Conservation (phyloP, 371 early-diverging fungal genomes). For the Mucor racemosus region DNA sequence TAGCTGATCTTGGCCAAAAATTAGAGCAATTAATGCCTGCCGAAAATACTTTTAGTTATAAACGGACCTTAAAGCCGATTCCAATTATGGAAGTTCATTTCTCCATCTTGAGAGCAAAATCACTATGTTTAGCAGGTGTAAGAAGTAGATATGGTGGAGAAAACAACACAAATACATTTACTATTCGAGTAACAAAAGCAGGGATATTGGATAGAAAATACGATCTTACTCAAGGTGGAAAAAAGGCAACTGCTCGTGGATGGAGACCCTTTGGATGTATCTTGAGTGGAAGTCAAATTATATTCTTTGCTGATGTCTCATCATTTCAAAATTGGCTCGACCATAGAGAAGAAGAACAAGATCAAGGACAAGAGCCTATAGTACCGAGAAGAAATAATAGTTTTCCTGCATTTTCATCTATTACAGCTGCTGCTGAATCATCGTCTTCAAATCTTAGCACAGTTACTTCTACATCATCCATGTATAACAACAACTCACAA, state of each 20-base stretch:
- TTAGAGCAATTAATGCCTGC: conserved; percentile 49
- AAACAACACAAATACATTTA: conserved; percentile 42
- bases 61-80: conserved; percentile 34
- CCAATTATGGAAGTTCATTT: conserved; percentile 39
- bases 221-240: conserved; percentile 70
- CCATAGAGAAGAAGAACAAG: conserved; percentile 10
- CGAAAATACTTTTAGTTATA: conserved; percentile 44
- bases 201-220: conserved; percentile 75
- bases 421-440: not conserved
- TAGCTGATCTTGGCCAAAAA: conserved; percentile 39
- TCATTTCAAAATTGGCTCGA: conserved; percentile 51
- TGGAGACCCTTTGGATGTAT: conserved; percentile 81
- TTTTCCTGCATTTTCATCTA: conserved; percentile 26
- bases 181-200: conserved; percentile 71
- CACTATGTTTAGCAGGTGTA: conserved; percentile 51
- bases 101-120: conserved; percentile 44
- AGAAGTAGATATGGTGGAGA: conserved; percentile 33
- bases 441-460: conserved; percentile 18
- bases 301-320: conserved; percentile 68
- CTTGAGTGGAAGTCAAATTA: conserved; percentile 76
- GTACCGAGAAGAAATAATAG: conserved; percentile 25
- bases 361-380: not conserved
- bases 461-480: conserved; percentile 24
- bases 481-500: conserved; percentile 6
- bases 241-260: conserved; percentile 68